Conservation (phyloP, 768 basidiomycete genomes). For the Tylopilus subfusipes region DNA sequence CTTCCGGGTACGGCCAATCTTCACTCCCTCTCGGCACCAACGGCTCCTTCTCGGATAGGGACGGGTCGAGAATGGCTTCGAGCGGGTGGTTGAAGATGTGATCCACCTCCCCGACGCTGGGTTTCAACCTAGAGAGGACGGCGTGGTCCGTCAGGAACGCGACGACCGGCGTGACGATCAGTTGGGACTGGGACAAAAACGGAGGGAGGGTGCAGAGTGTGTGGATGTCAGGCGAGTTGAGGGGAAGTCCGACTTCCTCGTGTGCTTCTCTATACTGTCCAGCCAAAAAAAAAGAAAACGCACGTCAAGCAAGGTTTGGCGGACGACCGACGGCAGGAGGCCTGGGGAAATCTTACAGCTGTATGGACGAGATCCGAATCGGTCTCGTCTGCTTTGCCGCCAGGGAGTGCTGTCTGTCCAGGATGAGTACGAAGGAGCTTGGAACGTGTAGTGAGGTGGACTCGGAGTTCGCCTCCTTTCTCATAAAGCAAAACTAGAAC, state of each 20-base stretch:
- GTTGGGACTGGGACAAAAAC: slow-evolving; percentile 59
- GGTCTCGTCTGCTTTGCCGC: slow-evolving; percentile 68
- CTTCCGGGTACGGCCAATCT: slow-evolving; percentile 78
- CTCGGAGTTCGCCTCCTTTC: slow-evolving; percentile 59
- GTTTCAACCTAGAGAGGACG: slow-evolving; percentile 49
- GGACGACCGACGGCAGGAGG: not conserved
- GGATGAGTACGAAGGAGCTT: slow-evolving; percentile 71
- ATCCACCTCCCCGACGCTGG: slow-evolving; percentile 68
- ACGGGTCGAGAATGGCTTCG: slow-evolving; percentile 65
- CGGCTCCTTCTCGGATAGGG: slow-evolving; percentile 36
- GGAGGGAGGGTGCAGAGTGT: slow-evolving; percentile 61
- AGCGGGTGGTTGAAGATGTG: slow-evolving; percentile 79
- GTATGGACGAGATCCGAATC: slow-evolving; percentile 65
- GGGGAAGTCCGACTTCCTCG: slow-evolving; percentile 78
- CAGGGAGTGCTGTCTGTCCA: slow-evolving; percentile 80
- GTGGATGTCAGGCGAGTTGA: slow-evolving; percentile 53
- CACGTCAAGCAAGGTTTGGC: not conserved
- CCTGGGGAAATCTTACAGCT: slow-evolving; percentile 49
- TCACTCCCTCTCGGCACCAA: slow-evolving; percentile 60
- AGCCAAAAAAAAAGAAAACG: not conserved
- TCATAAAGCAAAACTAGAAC: slow-evolving; percentile 82
- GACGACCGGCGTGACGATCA: slow-evolving; percentile 78
- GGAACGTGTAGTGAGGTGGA: slow-evolving; percentile 83
- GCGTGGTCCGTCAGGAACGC: slow-evolving; percentile 55
- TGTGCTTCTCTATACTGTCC: slow-evolving; percentile 74